Percentiles rank a stretch among this genome's conserved stretches.
Conservation (phyloP, 495 filamentous ascomycete species). For the Aspergillus olivimuriae region DNA sequence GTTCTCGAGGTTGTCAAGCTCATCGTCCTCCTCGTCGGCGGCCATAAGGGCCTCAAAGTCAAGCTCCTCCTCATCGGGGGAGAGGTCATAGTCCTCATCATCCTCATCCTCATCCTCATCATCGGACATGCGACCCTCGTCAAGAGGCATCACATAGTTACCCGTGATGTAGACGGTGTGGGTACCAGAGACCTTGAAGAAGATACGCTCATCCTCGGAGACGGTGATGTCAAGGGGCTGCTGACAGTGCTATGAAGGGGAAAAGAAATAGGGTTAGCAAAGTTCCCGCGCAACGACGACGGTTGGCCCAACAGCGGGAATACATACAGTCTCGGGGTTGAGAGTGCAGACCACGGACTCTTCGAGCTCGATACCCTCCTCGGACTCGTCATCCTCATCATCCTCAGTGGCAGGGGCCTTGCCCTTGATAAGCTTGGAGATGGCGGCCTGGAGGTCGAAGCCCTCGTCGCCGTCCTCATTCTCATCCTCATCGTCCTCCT, state of each 20-base stretch:
- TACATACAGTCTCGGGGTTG: constrained; percentile 68
- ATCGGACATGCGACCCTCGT: constrained; percentile 44
- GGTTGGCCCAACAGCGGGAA: no score
- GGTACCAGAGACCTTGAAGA: constrained; percentile 86
- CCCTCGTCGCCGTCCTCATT: constrained; percentile 50
- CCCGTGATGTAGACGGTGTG: constrained; percentile 88
- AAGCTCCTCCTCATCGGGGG: constrained; percentile 65
- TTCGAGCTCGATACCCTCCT: constrained; percentile 65
- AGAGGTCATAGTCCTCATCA: constrained; percentile 74
- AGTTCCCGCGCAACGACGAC: neutral
- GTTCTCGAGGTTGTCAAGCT: constrained; percentile 72
- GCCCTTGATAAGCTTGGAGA: constrained; percentile 64
- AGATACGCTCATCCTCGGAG: constrained; percentile 75
- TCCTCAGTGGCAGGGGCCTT: constrained; percentile 71
- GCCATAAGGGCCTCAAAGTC: constrained; percentile 46
- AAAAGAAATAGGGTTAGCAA: neutral
- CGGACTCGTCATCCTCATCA: constrained; percentile 56
- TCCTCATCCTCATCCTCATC: constrained; percentile 61
- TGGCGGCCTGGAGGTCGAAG: constrained; percentile 55
- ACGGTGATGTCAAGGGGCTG: constrained; percentile 92
- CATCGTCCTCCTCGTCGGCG: constrained; percentile 73
- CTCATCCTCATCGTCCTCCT: constrained; percentile 55
- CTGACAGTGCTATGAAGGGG: constrained; percentile 67
- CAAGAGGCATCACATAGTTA: constrained; percentile 73
- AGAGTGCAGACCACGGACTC: constrained; percentile 92